Conservation (phyloP, 1,139 yeast genomes). For the Geotrichum siamense region DNA sequence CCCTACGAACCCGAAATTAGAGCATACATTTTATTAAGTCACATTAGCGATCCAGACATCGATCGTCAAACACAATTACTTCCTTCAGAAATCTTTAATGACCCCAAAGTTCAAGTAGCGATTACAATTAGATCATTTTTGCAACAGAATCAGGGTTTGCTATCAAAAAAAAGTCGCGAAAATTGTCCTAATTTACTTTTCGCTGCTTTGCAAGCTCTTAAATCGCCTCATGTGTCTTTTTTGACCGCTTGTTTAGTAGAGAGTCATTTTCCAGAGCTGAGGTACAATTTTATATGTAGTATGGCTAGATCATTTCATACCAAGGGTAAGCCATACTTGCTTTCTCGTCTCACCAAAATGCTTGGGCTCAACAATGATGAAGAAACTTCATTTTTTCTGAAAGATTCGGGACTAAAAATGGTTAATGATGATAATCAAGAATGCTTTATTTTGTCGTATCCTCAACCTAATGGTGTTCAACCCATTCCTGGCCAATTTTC, state of each 20-base stretch:
- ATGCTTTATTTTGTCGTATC: conserved; percentile 53
- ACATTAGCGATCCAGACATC: conserved; percentile 75
- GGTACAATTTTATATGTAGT: conserved; percentile 67
- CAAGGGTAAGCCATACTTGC: conserved; percentile 58
- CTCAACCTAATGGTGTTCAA: conserved; percentile 41
- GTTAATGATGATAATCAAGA: conserved; percentile 37
- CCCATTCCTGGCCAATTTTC: conserved; percentile 53
- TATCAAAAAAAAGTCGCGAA: conserved; percentile 40
- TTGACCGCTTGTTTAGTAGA: conserved; percentile 71
- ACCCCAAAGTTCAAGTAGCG: conserved; percentile 62
- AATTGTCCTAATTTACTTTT: conserved; percentile 58
- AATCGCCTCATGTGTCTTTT: conserved; percentile 53
- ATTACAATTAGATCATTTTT: conserved; percentile 57
- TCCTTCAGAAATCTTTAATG: conserved; percentile 50
- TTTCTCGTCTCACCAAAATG: conserved; percentile 41
- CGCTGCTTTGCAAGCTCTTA: conserved; percentile 53
- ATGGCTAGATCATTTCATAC: conserved; percentile 65
- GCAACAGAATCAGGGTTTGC: conserved; percentile 57
- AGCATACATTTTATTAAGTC: conserved; percentile 76
- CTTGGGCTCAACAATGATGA: conserved; percentile 61
- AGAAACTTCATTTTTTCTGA: conserved; percentile 51
- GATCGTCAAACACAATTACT: conserved; percentile 68
- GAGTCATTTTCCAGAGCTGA: conserved; percentile 68
- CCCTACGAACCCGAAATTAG: conserved; percentile 93
- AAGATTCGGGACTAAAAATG: conserved; percentile 56